Evolutionary conservation across 352 stramenopile species (phyloP).

Genomic region (Phytopythium boreale): DNA sequence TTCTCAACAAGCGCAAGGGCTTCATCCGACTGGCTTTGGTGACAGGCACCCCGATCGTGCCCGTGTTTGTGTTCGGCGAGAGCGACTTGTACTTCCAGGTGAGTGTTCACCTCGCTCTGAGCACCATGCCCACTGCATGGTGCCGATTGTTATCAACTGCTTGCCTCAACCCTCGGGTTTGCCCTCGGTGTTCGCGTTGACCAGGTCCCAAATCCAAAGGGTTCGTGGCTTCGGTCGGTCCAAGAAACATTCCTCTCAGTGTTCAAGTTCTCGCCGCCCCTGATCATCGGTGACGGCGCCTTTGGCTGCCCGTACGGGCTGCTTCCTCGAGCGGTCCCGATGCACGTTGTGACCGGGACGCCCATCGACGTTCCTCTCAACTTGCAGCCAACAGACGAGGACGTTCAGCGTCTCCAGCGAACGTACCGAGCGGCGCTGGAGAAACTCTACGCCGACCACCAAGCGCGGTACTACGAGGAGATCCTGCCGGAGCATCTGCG

Average conservation of each 20-base stretch:
- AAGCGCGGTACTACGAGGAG: conserved; percentile 34
- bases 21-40: conserved; percentile 59
- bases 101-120: background rate
- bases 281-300: conserved; percentile 27
- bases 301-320: conserved; percentile 25
- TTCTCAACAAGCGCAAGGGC: conserved; percentile 63
- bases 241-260: conserved; percentile 34
- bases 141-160: no score
- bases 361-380: conserved; percentile 43
- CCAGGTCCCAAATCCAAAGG: conserved; percentile 38
- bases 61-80: conserved; percentile 72
- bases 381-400: conserved; percentile 27
- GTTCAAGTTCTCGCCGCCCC: conserved; percentile 42
- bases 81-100: conserved; percentile 53
- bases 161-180: background rate
- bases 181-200: background rate
- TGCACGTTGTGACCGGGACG: conserved; percentile 39
- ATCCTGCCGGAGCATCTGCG: conserved; percentile 29
- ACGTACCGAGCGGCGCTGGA: conserved; percentile 40
- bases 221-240: conserved; percentile 28
- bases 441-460: conserved; percentile 51
- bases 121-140: no score
- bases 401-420: conserved; percentile 45
- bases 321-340: conserved; percentile 29
- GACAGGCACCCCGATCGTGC: conserved; percentile 52